A percentile compares a stretch with the other conserved stretches of the same genome.
Evolutionary conservation across 345 rosid species (phyloP).

Genomic region (Kernera saxatilis): DNA sequence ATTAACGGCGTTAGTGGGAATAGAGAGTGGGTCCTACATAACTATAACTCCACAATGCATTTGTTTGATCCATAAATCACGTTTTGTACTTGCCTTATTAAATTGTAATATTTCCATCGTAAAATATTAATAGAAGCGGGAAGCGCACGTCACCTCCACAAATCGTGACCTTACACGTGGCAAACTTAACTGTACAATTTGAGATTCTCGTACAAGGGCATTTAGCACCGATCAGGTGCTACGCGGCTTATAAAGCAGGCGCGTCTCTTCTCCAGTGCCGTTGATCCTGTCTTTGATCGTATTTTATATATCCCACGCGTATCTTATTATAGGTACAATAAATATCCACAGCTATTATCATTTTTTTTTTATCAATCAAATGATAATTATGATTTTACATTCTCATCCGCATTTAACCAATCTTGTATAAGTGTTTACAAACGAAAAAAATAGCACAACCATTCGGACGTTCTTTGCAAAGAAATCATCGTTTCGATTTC

Average conservation of each 20-base stretch:
- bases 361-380: no score
- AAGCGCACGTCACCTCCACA: conserved; percentile 18
- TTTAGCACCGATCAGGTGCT: background rate
- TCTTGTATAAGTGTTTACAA: no score
- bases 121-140: conserved; percentile 2
- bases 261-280: background rate
- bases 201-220: background rate
- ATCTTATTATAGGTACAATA: background rate
- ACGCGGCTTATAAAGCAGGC: background rate
- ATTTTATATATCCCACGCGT: background rate
- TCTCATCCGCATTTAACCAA: no score
- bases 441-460: no score
- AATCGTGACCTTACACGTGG: background rate
- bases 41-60: background rate
- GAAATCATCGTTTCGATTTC: no score
- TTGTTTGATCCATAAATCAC: conserved; percentile 11
- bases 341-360: no score
- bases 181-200: background rate
- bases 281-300: background rate
- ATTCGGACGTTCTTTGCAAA: no score
- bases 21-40: background rate
- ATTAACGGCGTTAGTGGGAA: background rate
- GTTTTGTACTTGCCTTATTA: background rate
- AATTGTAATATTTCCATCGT: background rate
- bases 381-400: no score